Conservation (phyloP, 2,329 filamentous ascomycete genomes). For the Microsporum audouinii region DNA sequence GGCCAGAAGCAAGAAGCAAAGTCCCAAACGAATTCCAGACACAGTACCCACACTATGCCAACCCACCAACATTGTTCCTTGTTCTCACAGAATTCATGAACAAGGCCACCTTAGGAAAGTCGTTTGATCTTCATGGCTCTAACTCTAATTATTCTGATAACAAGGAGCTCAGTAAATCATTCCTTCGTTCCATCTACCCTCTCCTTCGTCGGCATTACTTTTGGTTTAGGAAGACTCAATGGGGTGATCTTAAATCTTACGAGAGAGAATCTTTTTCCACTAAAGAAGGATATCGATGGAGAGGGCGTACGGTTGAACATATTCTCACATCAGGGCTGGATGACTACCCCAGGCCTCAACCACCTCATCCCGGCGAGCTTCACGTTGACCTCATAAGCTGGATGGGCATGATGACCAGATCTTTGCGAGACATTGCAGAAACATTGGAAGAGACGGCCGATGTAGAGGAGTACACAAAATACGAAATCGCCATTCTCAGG, state of each 20-base stretch:
- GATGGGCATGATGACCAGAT: slow-evolving; percentile 91
- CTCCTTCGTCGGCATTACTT: slow-evolving; percentile 78
- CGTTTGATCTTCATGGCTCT: slow-evolving; percentile 28
- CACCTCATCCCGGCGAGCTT: slow-evolving; percentile 88
- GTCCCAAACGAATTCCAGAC: slow-evolving; percentile 86
- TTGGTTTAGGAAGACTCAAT: slow-evolving; percentile 91
- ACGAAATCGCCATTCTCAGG: slow-evolving; percentile 62
- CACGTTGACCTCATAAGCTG: slow-evolving; percentile 91
- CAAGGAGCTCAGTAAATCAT: slow-evolving; percentile 54
- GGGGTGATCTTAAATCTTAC: slow-evolving; percentile 79
- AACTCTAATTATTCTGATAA: slow-evolving; percentile 58
- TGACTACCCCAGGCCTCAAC: slow-evolving; percentile 87
- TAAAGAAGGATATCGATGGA: slow-evolving; percentile 94
- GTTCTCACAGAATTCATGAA: slow-evolving; percentile 75
- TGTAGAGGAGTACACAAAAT: slow-evolving; percentile 56
- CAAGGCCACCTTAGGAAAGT: slow-evolving; percentile 49
- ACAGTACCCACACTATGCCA: slow-evolving; percentile 95
- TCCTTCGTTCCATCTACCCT: slow-evolving; percentile 69
- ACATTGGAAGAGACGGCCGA: slow-evolving; percentile 69
- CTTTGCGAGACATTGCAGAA: slow-evolving; percentile 67
- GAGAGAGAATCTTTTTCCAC: slow-evolving; percentile 76
- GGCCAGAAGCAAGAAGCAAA: slow-evolving; percentile 82
- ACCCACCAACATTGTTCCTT: slow-evolving; percentile 89
- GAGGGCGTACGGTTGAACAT: slow-evolving; percentile 74
- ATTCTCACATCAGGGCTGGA: slow-evolving; percentile 89